Evolutionary conservation across 2,329 filamentous ascomycete genomes (phyloP), one percentile per base, ranked within the genome.

Genomic region (Xylariales sp.): DNA sequence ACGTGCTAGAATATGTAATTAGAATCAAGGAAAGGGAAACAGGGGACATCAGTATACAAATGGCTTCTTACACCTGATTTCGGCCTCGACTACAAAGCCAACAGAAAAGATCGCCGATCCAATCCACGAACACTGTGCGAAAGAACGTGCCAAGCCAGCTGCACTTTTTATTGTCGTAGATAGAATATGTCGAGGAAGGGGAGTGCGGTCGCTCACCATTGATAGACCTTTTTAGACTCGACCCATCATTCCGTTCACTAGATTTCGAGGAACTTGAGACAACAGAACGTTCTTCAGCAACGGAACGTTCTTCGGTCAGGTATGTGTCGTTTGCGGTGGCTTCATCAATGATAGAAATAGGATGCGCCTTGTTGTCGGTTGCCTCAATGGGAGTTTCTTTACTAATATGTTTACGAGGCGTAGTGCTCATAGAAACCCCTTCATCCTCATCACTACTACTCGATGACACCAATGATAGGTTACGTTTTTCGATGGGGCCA

Each of bases 91-190:
- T 70, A 46, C 74, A 80, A 41, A 81, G 67, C 64, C 71, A 77
- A 30, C 70, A 72, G 39, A 81, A 71, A 50, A 82, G 68, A 12
- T 78, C 76, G 3, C 81, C 79, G 14, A 83, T 74, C 77, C 78
- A 80, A 57, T 81, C 80, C 50, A 81, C 78, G 67, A 83, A 79
- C 1, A 82, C 57, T 3, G 79, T 67, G 39, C 71, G 75, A 55
- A 82, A 71, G 61, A 82, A 79, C 9, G 75, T 71, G 36, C 70
- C 69, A 23, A 83, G 70, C 81, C 80, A 76, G 41, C 64, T 62
- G n/a, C 60, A 41, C 18, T 59, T 54, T 9, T 60, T 60, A 18
- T 62, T 61, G 8, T 58, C 49, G 34, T 30, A 61, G 16, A 60
- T 64, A 39, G 65, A 46, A 41, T 65, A 66, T 3, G 43, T 46